Conservation (phyloP, 2,329 filamentous ascomycete species). For the Capronia epimyces region DNA sequence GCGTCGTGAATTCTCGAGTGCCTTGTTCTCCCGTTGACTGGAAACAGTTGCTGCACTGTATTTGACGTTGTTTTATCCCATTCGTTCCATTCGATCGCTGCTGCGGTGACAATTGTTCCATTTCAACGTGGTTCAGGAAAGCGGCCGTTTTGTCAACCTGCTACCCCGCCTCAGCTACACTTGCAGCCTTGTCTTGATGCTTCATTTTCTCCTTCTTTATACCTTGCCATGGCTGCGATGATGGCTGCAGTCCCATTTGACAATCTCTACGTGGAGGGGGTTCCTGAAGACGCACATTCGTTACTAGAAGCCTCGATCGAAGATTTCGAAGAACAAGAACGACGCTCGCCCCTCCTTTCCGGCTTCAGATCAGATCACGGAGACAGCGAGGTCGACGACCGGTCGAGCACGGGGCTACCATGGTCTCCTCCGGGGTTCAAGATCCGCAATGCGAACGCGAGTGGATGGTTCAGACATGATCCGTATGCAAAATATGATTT, state of each 20-base stretch:
- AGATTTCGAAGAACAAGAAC: constrained; percentile 55
- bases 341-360: constrained; percentile 50
- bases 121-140: constrained; percentile 3
- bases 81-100: constrained; percentile 28
- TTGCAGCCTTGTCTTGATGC: constrained; percentile 17
- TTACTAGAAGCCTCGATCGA: constrained; percentile 57
- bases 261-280: constrained; percentile 47
- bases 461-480: constrained; percentile 51
- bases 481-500: constrained; percentile 44
- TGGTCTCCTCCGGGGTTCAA: constrained; percentile 63
- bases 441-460: constrained; percentile 42
- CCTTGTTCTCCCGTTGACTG: constrained; percentile 26
- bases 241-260: constrained; percentile 42
- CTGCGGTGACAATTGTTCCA: constrained; percentile 11
- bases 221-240: constrained; percentile 33
- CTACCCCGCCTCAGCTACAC: constrained; percentile 17
- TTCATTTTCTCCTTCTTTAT: constrained; percentile 5
- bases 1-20: constrained; percentile 30
- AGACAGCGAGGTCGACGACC: constrained; percentile 43
- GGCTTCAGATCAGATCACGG: constrained; percentile 53
- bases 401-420: constrained; percentile 41
- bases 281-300: constrained; percentile 39
- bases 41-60: constrained; percentile 28
- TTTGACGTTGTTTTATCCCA: constrained; percentile 24
- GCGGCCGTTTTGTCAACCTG: constrained; percentile 19